Percentiles rank a stretch among this genome's conserved stretches.
Evolutionary conservation across 202 grass and related monocot species (phyloP).

Genomic region (Alloteropsis angusta): DNA sequence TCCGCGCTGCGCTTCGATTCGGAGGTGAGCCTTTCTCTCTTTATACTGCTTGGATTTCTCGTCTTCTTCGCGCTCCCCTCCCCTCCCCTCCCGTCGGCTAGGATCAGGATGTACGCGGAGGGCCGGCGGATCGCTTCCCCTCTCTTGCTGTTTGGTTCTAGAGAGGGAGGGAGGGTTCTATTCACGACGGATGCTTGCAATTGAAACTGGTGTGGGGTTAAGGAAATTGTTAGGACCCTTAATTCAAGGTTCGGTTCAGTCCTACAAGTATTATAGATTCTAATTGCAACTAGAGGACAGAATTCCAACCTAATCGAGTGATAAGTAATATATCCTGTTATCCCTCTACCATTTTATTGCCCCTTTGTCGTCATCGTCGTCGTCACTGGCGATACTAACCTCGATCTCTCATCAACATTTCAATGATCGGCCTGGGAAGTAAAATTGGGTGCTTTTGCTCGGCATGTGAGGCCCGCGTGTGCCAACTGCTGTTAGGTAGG

Average conservation of each 20-base stretch:
- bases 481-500: slow-evolving; percentile 1
- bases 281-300: background rate
- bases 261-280: background rate
- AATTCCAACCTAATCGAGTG: background rate
- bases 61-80: background rate
- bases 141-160: background rate
- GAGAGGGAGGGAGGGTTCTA: background rate
- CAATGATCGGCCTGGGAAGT: background rate
- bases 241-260: background rate
- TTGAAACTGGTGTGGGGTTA: background rate
- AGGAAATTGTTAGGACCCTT: background rate
- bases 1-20: background rate
- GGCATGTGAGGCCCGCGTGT: background rate
- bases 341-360: background rate
- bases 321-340: background rate
- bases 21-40: background rate
- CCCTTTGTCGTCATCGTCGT: background rate
- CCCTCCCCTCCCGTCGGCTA: background rate
- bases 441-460: slow-evolving; percentile 6
- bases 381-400: background rate
- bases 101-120: background rate
- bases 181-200: background rate
- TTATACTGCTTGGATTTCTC: background rate
- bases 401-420: background rate
- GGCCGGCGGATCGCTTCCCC: background rate